Evolutionary conservation across 2,329 filamentous ascomycete species (phyloP).

Genomic region (Zymoseptoria passerinii): DNA sequence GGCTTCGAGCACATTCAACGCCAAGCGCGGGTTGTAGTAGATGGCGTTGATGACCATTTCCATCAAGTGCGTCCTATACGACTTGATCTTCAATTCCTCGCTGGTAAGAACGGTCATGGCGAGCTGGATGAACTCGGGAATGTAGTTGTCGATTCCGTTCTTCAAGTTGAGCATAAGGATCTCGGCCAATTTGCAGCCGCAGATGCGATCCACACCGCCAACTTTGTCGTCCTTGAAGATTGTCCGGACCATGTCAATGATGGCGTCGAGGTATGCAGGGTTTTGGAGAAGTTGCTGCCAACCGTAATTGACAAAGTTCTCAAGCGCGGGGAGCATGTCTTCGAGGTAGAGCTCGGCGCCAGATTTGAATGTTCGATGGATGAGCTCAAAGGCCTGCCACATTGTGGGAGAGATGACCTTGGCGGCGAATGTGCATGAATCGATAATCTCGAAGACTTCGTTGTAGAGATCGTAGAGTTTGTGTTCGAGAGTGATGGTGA

Average conservation of each 20-base stretch:
- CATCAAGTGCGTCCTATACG: slow-evolving; percentile 92
- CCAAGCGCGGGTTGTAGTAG: slow-evolving; percentile 87
- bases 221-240: slow-evolving; percentile 93
- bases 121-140: slow-evolving; percentile 80
- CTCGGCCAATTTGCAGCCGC: slow-evolving; percentile 94
- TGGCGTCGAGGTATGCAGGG: slow-evolving; percentile 74
- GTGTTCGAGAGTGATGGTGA: slow-evolving; percentile 91
- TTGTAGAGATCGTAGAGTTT: slow-evolving; percentile 97
- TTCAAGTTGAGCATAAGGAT: slow-evolving; percentile 94
- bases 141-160: slow-evolving; percentile 77
- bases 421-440: slow-evolving; percentile 96
- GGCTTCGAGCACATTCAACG: slow-evolving; percentile 77
- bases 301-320: slow-evolving; percentile 96
- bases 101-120: slow-evolving; percentile 74
- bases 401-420: slow-evolving; percentile 93
- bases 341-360: slow-evolving; percentile 95
- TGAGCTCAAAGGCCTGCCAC: slow-evolving; percentile 97
- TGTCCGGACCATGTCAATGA: slow-evolving; percentile 88
- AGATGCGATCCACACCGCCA: slow-evolving; percentile 87
- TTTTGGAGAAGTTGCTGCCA: slow-evolving; percentile 71
- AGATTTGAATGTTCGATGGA: slow-evolving; percentile 93
- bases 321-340: slow-evolving; percentile 94
- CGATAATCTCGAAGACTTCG: slow-evolving; percentile 97
- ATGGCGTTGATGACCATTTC: slow-evolving; percentile 98
- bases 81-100: slow-evolving; percentile 78